Conservation (phyloP, 306 rosid species). For the Carpinus viminea region DNA sequence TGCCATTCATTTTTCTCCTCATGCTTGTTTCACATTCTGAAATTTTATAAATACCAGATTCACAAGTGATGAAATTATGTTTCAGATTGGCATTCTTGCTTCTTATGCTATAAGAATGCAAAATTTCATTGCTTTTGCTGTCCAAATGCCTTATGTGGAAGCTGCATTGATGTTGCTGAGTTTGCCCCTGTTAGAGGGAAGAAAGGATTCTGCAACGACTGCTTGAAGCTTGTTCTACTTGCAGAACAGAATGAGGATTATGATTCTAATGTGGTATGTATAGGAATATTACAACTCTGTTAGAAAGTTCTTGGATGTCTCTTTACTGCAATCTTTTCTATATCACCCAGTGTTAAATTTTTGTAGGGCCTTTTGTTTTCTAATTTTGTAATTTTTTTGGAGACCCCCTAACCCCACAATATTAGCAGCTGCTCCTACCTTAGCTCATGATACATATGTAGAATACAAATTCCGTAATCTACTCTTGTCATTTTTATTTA, state of each 20-base stretch:
- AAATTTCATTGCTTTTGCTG: slow-evolving; percentile 60
- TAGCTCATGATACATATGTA: not conserved
- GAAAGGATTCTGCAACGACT: slow-evolving; percentile 55
- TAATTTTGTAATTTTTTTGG: not conserved
- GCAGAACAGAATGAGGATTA: slow-evolving; percentile 48
- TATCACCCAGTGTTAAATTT: not conserved
- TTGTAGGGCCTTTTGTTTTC: not conserved
- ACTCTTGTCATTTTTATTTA: too few species aligned
- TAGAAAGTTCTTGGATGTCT: not conserved
- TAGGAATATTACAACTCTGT: slow-evolving; percentile 1
- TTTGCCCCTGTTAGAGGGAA: slow-evolving; percentile 37
- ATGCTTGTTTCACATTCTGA: not conserved
- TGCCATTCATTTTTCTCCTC: not conserved
- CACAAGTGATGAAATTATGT: not conserved
- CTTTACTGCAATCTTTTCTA: not conserved
- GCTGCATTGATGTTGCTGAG: slow-evolving; percentile 34
- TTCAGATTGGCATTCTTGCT: slow-evolving; percentile 70
- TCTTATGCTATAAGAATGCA: slow-evolving; percentile 35
- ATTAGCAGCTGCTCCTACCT: not conserved
- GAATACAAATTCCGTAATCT: not conserved
- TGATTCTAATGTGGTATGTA: slow-evolving; percentile 63
- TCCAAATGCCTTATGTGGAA: slow-evolving; percentile 51
- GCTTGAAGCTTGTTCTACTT: slow-evolving; percentile 50
- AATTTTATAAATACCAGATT: not conserved
- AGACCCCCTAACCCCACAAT: not conserved